Conservation (phyloP, 768 basidiomycete genomes). For the Serendipita sp. region DNA sequence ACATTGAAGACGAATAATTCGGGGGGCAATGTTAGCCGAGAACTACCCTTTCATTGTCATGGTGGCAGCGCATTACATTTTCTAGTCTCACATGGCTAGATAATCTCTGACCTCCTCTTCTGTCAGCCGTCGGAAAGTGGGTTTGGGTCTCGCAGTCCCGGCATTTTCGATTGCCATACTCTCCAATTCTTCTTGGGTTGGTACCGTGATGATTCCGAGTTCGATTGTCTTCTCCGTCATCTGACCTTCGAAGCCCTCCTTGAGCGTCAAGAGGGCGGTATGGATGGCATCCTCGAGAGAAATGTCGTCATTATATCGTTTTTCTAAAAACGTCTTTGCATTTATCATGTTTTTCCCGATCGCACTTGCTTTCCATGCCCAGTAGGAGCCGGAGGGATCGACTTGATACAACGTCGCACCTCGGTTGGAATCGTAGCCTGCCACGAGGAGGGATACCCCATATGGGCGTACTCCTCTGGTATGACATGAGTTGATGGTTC, state of each 20-base stretch:
- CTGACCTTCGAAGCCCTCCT: conserved; percentile 99
- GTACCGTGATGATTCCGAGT: conserved; percentile 89
- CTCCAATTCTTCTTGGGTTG: conserved; percentile 45
- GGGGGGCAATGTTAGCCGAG: too few relatives aligned
- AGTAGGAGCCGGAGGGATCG: conserved; percentile 96
- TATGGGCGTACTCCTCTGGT: conserved; percentile 95
- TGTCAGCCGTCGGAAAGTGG: conserved; percentile 86
- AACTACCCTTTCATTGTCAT: background rate
- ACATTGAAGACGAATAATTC: too few relatives aligned
- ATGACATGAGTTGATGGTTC: conserved; percentile 12
- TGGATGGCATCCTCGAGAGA: conserved; percentile 98
- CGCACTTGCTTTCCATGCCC: conserved; percentile 99
- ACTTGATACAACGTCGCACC: conserved; percentile 97
- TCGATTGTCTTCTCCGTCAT: conserved; percentile 99
- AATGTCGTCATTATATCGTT: conserved; percentile 99
- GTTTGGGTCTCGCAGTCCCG: conserved; percentile 42
- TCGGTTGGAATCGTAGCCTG: conserved; percentile 89
- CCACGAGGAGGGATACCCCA: conserved; percentile 91
- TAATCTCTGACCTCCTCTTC: conserved; percentile 98
- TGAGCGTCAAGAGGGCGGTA: conserved; percentile 90
- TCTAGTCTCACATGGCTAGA: conserved; percentile 48
- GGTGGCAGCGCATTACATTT: background rate
- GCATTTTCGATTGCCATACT: conserved; percentile 45
- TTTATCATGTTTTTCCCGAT: conserved; percentile 99
- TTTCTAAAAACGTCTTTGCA: conserved; percentile 98